Evolutionary conservation across 352 stramenopile genomes (phyloP).

Genomic region (Globisporangium yorkense): DNA sequence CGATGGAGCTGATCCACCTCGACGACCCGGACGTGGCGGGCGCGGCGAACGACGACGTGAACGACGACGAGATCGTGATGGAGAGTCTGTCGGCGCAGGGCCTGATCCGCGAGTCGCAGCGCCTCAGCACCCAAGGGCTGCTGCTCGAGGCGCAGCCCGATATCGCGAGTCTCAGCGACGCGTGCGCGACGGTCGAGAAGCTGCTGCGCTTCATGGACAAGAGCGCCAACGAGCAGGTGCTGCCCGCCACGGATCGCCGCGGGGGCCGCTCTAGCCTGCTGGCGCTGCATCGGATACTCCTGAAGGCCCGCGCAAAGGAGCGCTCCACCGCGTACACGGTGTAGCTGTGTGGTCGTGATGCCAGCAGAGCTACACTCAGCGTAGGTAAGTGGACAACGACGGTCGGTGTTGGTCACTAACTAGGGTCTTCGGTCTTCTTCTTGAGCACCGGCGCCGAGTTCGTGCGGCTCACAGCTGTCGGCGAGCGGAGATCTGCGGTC

Average conservation of each 20-base stretch:
- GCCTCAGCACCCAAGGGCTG: slow-evolving; percentile 17
- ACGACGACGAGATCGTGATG: slow-evolving; percentile 60
- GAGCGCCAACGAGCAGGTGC: slow-evolving; percentile 14
- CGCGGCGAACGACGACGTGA: slow-evolving; percentile 9
- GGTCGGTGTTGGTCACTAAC: not conserved
- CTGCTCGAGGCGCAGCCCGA: slow-evolving; percentile 17
- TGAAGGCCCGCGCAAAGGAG: slow-evolving; percentile 43
- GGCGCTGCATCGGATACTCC: slow-evolving; percentile 41
- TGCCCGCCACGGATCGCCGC: slow-evolving; percentile 28
- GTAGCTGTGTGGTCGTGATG: not conserved
- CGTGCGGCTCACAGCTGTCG: slow-evolving; percentile 38
- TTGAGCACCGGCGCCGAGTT: slow-evolving; percentile 62
- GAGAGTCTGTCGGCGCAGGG: slow-evolving; percentile 51
- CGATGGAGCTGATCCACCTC: slow-evolving; percentile 33
- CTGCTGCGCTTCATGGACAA: slow-evolving; percentile 42
- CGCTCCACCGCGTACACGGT: slow-evolving; percentile 19
- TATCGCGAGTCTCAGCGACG: slow-evolving; percentile 29
- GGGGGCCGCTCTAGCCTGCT: slow-evolving; percentile 37
- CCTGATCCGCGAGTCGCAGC: slow-evolving; percentile 36
- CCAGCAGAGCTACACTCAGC: too few relatives aligned
- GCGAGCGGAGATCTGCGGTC: slow-evolving; percentile 5
- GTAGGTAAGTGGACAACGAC: not conserved
- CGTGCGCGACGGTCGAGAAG: slow-evolving; percentile 28
- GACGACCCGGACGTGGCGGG: slow-evolving; percentile 28
- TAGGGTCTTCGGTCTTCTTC: slow-evolving; percentile 34